Evolutionary conservation across 257 asterid genomes (phyloP).

Genomic region (Solanum chmielewskii): DNA sequence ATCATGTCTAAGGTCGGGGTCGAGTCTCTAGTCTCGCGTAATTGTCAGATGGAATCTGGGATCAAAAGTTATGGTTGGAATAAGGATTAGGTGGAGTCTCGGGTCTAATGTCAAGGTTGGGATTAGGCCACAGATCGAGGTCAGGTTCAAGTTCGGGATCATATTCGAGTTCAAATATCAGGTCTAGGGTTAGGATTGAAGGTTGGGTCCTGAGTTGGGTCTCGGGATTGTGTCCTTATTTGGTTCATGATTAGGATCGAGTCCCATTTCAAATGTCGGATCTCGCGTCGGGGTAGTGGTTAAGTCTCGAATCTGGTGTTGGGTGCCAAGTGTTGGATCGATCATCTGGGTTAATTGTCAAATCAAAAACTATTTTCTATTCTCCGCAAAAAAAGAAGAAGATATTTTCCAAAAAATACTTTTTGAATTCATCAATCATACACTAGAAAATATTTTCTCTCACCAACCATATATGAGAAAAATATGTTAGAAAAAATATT

Average conservation of each 20-base stretch:
- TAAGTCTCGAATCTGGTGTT: not conserved
- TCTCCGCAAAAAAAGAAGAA: too few species aligned
- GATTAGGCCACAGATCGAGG: too few species aligned
- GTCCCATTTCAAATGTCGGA: not conserved
- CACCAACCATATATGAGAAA: not conserved
- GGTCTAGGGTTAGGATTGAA: not conserved
- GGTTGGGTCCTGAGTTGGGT: too few species aligned
- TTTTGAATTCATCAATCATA: not conserved
- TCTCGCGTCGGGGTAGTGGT: not conserved
- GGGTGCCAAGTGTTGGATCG: too few species aligned
- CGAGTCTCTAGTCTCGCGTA: too few species aligned
- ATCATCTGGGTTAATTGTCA: too few species aligned
- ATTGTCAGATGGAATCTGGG: too few species aligned
- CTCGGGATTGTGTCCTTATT: not conserved
- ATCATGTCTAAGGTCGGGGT: too few species aligned
- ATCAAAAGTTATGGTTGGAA: too few species aligned
- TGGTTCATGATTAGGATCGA: not conserved
- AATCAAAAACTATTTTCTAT: too few species aligned
- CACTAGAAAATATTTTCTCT: not conserved
- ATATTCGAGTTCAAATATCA: not conserved
- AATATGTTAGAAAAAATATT: not conserved
- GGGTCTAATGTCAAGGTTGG: too few species aligned
- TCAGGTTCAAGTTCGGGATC: not conserved
- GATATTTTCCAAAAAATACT: not conserved
- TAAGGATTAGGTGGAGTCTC: too few species aligned